Base-by-base conservation (phyloP, 139 green algal species). In the Tetradesmus lagerheimii region DNA sequence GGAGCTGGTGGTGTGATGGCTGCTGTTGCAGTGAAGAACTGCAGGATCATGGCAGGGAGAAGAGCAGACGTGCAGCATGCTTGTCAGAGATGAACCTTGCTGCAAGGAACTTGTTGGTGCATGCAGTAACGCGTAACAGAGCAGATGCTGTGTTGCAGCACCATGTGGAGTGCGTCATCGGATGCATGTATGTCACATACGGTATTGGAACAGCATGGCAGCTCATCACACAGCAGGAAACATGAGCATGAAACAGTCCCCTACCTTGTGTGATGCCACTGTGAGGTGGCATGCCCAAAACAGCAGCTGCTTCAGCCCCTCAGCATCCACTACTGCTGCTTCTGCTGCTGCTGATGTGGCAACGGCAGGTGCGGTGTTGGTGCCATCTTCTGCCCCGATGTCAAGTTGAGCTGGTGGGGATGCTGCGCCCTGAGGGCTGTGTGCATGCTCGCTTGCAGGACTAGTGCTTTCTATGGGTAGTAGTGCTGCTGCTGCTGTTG, bases 241-340 rank as follows among this genome's bases (percentile, higher is more conserved):
- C 71, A n/a, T 31, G 8, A 12, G 41, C 8, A 47, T 43, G 27
- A 35, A n/a, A 39, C 23, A 50, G 0, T 9, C 31, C 15, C 25
- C 4, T 29, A 84, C 85, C 85, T 89, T 50, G 34, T 89, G 71
- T 62, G 29, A 0, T 27, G 71, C 34, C 9, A 25, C 31, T 39
- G 74, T 83, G 8, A 89, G 71, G 11, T 89, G 85, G 85, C 85
- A 89, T 14, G 53, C n/a, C 85, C 85, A 89, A 31, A 89, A 84
- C 45, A 89, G 34, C 64, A 75, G 45, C 18, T 38, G 25, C 71
- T 74, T 89, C 20, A 88, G 37, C 27, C 47, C 57, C 38, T 88
- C 64, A 23, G 31, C 45, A 74, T 47, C 47, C 29, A 39, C 57
- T 50, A 16, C 18, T 29, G 53, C 82, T 88, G 79, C 38, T 64